These are phyloP conservation scores for Tricholoma furcatifolium DNA, from an alignment of 768 basidiomycete species.

Conservation along the genomic window DNA sequence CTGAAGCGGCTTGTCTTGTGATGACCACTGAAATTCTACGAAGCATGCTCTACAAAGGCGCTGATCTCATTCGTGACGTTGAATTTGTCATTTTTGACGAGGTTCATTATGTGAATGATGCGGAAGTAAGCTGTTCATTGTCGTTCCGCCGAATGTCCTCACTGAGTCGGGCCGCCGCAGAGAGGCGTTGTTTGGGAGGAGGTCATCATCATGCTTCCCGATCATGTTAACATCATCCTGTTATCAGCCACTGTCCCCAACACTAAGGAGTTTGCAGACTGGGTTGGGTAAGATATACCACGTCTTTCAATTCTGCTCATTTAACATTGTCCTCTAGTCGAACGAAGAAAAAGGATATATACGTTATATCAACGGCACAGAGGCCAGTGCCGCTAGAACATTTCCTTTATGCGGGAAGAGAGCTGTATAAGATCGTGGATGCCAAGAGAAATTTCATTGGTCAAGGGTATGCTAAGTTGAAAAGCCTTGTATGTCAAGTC, in stretches of 20 bases:
- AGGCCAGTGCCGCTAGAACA: slow-evolving; percentile 97
- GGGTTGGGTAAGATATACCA: slow-evolving; percentile 86
- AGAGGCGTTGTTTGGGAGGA: slow-evolving; percentile 99
- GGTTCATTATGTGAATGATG: slow-evolving; percentile 99
- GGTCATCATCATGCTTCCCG: slow-evolving; percentile 99
- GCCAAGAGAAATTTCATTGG: slow-evolving; percentile 69
- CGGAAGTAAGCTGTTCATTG: slow-evolving; percentile 62
- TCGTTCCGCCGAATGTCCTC: slow-evolving; percentile 1
- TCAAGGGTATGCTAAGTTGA: slow-evolving; percentile 54
- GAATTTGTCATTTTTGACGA: slow-evolving; percentile 99
- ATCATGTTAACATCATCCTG: slow-evolving; percentile 96
- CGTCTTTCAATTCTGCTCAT: slow-evolving; percentile 7
- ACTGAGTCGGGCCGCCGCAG: slow-evolving; percentile 36
- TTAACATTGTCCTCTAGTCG: slow-evolving; percentile 50
- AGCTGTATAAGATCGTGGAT: slow-evolving; percentile 91
- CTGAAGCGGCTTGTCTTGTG: slow-evolving; percentile 94
- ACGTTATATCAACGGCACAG: slow-evolving; percentile 96
- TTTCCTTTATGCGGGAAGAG: slow-evolving; percentile 92
- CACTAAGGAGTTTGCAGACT: slow-evolving; percentile 96
- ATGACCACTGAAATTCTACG: slow-evolving; percentile 98
- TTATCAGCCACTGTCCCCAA: slow-evolving; percentile 98
- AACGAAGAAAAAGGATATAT: slow-evolving; percentile 99
- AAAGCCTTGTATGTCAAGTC: neutral
- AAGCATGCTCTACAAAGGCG: slow-evolving; percentile 98
- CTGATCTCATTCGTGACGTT: slow-evolving; percentile 96